Conservation (phyloP, 2,329 filamentous ascomycete genomes). For the Teratosphaeria nubilosa region DNA sequence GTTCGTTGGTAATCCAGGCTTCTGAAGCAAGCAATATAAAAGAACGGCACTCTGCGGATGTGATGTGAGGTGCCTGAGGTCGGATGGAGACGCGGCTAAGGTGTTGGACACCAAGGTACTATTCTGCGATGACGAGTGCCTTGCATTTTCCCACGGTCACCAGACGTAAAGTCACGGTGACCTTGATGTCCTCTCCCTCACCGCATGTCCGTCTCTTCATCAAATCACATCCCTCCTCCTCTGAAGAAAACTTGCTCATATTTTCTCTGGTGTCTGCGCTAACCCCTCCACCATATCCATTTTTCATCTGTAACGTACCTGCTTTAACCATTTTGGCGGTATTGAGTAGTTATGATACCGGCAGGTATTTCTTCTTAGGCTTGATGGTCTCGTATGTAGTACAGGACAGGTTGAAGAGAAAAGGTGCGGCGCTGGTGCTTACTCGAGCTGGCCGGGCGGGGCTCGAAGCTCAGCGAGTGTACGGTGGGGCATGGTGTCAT, state of each 20-base stretch:
- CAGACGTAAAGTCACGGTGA: not conserved
- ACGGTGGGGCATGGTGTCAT: not conserved
- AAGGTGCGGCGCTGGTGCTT: not conserved
- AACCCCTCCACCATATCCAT: not conserved
- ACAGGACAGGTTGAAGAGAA: not conserved
- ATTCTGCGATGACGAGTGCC: not conserved
- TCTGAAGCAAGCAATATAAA: not conserved
- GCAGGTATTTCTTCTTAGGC: not conserved
- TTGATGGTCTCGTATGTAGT: not conserved
- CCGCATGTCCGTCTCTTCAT: not conserved
- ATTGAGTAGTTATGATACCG: conserved; percentile 18
- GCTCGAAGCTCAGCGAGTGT: not conserved
- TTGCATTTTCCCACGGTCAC: not conserved
- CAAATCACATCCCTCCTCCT: conserved; percentile 9
- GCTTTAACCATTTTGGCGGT: conserved; percentile 95
- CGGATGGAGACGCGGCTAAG: not conserved
- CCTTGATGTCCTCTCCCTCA: conserved; percentile 1
- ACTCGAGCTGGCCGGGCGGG: not conserved
- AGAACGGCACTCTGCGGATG: not conserved
- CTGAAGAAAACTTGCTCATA: conserved; percentile 24
- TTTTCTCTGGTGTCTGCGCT: conserved; percentile 7
- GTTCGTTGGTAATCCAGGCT: not conserved
- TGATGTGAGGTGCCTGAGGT: conserved; percentile 4
- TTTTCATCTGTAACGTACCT: conserved; percentile 50
- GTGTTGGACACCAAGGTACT: not conserved